Base-by-base conservation (phyloP, 2,329 filamentous ascomycete species). In the Pseudogymnoascus verrucosus region DNA sequence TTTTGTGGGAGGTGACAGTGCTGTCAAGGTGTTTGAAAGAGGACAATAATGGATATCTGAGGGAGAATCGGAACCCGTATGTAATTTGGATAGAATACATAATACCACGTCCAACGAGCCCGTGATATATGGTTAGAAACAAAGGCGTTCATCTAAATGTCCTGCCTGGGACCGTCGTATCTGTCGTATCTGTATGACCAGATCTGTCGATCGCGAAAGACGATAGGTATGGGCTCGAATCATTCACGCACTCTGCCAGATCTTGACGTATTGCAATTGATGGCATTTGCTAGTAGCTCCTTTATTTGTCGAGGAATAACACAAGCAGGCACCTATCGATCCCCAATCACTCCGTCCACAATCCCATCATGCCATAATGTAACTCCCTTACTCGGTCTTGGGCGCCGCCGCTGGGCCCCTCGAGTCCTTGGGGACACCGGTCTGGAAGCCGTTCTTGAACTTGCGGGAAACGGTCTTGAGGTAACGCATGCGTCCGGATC, bases 371-470 rank as follows among this genome's bases (percentile, higher is more conserved):
- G 69, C 70, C 65, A 68, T 68, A 73, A 69, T 67, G 74, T 71
- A 76, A 70, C 72, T 75, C 74, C 65, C 71, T 72, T 71, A 74
- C 71, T 74, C 74, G 65, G 70, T 66, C 68, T 71, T 73, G 66
- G 37, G 65, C 61, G 68, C 72, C 65, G 37, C 65, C 60, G 68
- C 72, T 73, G 85, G 82, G 75, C 89, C 90, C 72, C 88, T 88
- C 73, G 92, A 83, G 76, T 88, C 89, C 84, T 96, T 93, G 78
- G 92, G 92, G 74, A 84, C 80, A 77, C 95, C 95, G 73, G 82
- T 86, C 84, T 90, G 93, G 91, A 99, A 99, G 75, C 92, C 93
- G 84, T 99, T 99, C 85, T 89, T 91, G 88, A 96, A 96, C 82
- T 87, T 87, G 80, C 95, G 89, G 78, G 92, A 84, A 78, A 99